Conservation (phyloP, 257 asterid genomes). For the Nicotiana knightiana region DNA sequence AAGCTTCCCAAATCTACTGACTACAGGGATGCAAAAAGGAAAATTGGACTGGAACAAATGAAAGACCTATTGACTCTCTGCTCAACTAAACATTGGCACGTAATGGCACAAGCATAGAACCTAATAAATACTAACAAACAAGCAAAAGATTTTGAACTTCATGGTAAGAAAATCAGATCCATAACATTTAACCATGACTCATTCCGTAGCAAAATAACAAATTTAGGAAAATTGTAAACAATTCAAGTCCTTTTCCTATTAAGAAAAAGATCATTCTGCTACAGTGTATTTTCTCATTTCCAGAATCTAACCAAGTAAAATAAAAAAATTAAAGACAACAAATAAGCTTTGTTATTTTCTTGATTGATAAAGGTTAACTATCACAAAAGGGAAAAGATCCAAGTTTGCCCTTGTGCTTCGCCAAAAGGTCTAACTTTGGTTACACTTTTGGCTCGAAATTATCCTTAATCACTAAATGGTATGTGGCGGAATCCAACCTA, state of each 20-base stretch:
- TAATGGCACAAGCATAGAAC: too few species aligned
- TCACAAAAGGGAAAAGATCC: too few species aligned
- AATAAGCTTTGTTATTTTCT: not conserved
- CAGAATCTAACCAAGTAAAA: not conserved
- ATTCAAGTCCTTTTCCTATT: not conserved
- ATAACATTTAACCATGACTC: not conserved
- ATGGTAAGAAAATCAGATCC: not conserved
- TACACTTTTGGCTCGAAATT: too few species aligned
- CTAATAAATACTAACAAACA: too few species aligned
- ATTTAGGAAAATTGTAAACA: not conserved
- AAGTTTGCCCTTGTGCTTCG: too few species aligned
- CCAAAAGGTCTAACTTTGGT: too few species aligned
- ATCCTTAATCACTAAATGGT: too few species aligned
- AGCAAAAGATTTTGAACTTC: too few species aligned
- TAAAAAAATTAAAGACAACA: not conserved
- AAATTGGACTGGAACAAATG: not conserved
- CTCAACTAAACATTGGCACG: not conserved
- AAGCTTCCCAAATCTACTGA: not conserved
- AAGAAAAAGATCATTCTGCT: not conserved
- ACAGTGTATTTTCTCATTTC: not conserved
- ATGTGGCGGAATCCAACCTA: too few species aligned
- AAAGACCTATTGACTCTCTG: not conserved
- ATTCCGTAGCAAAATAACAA: not conserved
- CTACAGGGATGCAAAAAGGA: not conserved
- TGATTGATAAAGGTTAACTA: not conserved